phyloP scores from a whole-genome alignment of 768 basidiomycete species.

The Lactarius evosmus region DNA sequence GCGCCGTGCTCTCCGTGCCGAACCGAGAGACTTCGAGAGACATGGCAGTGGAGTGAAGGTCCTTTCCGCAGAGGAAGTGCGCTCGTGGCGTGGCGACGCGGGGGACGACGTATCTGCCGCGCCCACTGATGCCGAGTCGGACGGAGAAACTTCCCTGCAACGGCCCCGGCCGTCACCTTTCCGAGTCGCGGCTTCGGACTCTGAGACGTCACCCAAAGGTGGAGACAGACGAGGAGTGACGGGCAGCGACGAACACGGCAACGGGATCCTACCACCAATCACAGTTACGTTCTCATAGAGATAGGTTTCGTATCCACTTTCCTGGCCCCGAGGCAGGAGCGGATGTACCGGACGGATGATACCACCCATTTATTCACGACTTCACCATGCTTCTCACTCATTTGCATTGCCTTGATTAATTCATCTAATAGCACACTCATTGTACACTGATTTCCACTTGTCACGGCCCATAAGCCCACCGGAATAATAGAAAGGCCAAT shows the following conservation, averaged over 20 bases:
- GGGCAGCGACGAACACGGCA: slow-evolving; percentile 26
- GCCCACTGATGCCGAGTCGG: slow-evolving; percentile 26
- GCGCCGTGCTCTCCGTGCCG: slow-evolving; percentile 57
- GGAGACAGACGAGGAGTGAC: slow-evolving; percentile 35
- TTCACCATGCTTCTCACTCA: slow-evolving; percentile 8
- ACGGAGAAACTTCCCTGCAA: slow-evolving; percentile 23
- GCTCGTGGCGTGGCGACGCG: slow-evolving; percentile 46
- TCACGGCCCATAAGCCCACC: background rate
- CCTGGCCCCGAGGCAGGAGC: background rate
- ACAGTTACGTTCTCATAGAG: slow-evolving; percentile 43
- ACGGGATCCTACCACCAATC: slow-evolving; percentile 39
- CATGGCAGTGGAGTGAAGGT: slow-evolving; percentile 56
- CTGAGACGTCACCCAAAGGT: slow-evolving; percentile 22
- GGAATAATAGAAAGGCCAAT: slow-evolving; percentile 5
- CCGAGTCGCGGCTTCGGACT: slow-evolving; percentile 26
- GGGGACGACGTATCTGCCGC: slow-evolving; percentile 19
- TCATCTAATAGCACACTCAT: slow-evolving; percentile 23
- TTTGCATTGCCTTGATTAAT: slow-evolving; percentile 20
- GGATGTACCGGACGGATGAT: slow-evolving; percentile 20
- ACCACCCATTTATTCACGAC: slow-evolving; percentile 27
- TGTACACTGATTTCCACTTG: slow-evolving; percentile 16
- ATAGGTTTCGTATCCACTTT: background rate
- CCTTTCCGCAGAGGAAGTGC: slow-evolving; percentile 67
- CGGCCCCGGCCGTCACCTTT: slow-evolving; percentile 28
- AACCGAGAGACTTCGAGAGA: slow-evolving; percentile 48